These are phyloP conservation scores for Jatropha multifida DNA, from an alignment of 441 rosid genomes.

Conservation along the genomic window DNA sequence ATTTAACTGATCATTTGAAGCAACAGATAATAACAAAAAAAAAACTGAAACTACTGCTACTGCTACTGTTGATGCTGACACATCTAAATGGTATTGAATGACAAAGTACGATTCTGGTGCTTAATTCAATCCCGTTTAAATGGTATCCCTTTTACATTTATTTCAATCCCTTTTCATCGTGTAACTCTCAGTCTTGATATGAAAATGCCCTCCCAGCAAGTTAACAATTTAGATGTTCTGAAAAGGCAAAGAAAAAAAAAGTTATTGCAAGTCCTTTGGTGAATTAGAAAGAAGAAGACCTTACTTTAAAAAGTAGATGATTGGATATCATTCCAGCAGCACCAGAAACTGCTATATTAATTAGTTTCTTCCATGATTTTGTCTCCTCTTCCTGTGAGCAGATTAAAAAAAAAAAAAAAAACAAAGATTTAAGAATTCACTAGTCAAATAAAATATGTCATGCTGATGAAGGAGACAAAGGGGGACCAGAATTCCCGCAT, in stretches of 20 bases:
- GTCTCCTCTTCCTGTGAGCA: conserved; percentile 80
- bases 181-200: not conserved
- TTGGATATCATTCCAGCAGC: conserved; percentile 98
- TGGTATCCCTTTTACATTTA: not conserved
- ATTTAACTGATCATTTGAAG: not conserved
- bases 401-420: conserved; percentile 15
- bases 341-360: conserved; percentile 81
- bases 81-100: not conserved
- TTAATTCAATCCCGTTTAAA: not conserved
- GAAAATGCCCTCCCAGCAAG: not conserved
- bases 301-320: conserved; percentile 94
- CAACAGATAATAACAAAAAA: not conserved
- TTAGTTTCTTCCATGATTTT: conserved; percentile 80
- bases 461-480: no score
- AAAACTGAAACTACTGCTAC: not conserved
- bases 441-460: not conserved
- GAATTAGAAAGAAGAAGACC: conserved; percentile 14
- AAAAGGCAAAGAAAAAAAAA: not conserved
- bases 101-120: not conserved
- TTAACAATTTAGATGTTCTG: not conserved
- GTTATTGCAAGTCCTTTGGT: no score
- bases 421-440: conserved; percentile 6
- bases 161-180: not conserved
- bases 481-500: no score
- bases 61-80: not conserved